Base-by-base conservation (phyloP, 306 rosid species). In the Pachyrhizus erosus region DNA sequence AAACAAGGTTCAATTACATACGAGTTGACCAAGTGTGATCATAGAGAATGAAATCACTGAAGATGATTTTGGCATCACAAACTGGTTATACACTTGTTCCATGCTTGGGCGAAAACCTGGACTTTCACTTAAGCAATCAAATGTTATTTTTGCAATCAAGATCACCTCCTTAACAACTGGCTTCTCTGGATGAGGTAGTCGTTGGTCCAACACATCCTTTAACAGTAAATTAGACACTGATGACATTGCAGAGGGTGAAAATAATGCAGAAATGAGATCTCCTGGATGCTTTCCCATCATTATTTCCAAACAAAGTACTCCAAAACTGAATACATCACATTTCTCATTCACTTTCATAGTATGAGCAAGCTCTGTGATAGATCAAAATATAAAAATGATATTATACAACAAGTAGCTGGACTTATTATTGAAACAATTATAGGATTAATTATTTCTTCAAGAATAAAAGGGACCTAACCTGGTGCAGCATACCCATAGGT, bases 401-500 rank as follows among this genome's bases (percentile, higher is more conserved):
- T 55, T 13, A 52, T 20, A 24, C 5, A 18, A 51, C 2, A 66
- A 66, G 12, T 31, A 73, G 3, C 7, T 51, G 0, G 6, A 8
- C 60, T 66, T n/a, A 18, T 37, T 31, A 33, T 9, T 65, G 45
- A 69, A 69, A 14, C 23, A 23, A 14, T 23, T 1, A 3, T 14
- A 29, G 68, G 21, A 61, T 27, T 27, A 15, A 61, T 1, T 27
- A 61, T 1, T 27, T 15, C 23, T 14, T 14, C n/a, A 15, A 70
- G 42, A 70, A 45, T 42, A 52, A 52, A 74, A 75, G 20, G 1
- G 14, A 24, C 1, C 69, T 75, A 20, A 55, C 79, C 69, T 57
- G 79, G 79, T 55, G 79, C 79, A 55, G 69, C 15, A 75, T 75
- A 75, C 21, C 79, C 79, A 39, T 7, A 37, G 2, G 79, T 75